These are phyloP conservation scores for Arthroderma uncinatum DNA, from an alignment of 2,329 filamentous ascomycete genomes.

Conservation along the genomic window DNA sequence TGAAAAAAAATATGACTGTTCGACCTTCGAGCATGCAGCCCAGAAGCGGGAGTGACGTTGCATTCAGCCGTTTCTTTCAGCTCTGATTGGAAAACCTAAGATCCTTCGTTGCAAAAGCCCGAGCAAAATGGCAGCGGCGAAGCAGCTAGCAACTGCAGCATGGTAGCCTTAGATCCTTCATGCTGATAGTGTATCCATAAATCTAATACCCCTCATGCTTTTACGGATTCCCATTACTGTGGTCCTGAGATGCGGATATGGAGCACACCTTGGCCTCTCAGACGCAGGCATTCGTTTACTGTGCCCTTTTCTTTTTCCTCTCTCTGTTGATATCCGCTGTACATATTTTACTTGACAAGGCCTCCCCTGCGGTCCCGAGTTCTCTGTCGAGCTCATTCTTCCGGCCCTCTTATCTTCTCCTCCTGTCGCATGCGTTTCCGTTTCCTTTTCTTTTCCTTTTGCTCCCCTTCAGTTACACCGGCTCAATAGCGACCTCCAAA, in stretches of 20 bases:
- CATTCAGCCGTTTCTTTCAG: constrained; percentile 3
- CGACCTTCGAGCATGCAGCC: neutral
- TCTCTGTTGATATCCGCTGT: neutral
- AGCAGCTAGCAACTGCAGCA: neutral
- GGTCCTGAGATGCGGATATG: neutral
- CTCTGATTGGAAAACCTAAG: neutral
- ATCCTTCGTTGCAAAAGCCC: neutral
- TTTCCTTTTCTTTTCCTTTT: neutral
- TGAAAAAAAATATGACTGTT: neutral
- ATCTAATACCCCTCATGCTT: neutral
- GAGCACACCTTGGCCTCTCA: neutral
- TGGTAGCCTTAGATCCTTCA: neutral
- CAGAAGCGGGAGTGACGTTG: neutral
- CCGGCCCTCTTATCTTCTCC: neutral
- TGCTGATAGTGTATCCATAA: neutral
- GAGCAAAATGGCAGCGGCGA: neutral
- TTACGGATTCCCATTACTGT: neutral
- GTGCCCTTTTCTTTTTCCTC: neutral
- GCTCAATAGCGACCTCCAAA: neutral
- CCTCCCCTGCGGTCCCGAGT: neutral
- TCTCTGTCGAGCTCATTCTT: neutral
- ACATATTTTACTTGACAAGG: neutral
- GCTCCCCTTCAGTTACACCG: neutral
- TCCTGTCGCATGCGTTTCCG: neutral
- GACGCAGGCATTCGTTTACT: neutral